Percentiles rank a stretch among this genome's conserved stretches.
Evolutionary conservation across 257 asterid genomes (phyloP).

Genomic region (Vinca minor): DNA sequence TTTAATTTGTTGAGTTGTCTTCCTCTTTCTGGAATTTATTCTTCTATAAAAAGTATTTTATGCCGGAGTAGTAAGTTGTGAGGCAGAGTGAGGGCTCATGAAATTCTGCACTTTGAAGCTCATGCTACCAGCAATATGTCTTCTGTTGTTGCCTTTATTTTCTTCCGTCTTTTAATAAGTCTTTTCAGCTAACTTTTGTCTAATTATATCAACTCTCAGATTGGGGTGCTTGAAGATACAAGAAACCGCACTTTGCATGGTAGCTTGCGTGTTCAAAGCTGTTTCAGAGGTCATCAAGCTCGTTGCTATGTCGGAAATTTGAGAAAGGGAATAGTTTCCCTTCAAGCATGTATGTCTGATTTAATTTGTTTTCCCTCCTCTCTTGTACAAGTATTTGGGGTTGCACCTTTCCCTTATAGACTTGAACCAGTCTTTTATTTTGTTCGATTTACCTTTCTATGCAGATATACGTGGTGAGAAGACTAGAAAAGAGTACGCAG

Average conservation of each 20-base stretch:
- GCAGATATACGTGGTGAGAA: constrained; percentile 84
- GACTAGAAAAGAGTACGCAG: constrained; percentile 65
- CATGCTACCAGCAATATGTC: not conserved
- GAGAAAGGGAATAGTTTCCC: constrained; percentile 51
- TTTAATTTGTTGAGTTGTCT: no score
- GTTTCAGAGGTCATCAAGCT: constrained; percentile 94
- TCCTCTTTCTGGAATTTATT: no score
- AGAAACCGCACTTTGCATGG: constrained; percentile 91
- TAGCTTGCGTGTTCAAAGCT: constrained; percentile 87
- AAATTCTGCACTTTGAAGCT: not conserved
- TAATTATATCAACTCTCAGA: constrained; percentile 28
- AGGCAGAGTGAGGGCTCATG: not conserved
- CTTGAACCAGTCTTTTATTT: constrained; percentile 1
- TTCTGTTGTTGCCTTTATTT: not conserved
- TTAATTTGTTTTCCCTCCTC: not conserved
- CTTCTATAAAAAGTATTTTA: no score
- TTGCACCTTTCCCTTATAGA: not conserved
- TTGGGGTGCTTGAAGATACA: constrained; percentile 95
- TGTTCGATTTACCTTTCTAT: no score
- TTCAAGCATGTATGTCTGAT: constrained; percentile 65
- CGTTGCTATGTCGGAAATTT: constrained; percentile 52
- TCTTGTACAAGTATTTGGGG: not conserved
- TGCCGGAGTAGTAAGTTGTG: no score
- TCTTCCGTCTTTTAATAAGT: not conserved
- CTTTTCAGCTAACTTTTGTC: not conserved